Evolutionary conservation across 495 filamentous ascomycete species (phyloP).

Genomic region (Aspergillus cristatus): DNA sequence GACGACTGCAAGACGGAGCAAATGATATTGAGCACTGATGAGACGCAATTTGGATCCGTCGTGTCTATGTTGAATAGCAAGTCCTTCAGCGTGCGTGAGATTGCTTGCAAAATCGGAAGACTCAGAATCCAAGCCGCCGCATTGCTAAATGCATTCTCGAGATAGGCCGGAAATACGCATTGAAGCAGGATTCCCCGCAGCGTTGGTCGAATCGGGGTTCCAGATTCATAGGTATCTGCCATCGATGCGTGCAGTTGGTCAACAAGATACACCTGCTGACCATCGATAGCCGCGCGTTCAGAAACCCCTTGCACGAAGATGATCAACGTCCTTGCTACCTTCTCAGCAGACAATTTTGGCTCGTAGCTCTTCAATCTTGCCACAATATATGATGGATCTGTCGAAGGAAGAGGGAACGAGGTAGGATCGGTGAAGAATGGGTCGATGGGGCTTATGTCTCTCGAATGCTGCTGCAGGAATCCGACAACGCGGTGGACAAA

Average conservation of each 20-base stretch:
- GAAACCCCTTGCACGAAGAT: conserved; percentile 56
- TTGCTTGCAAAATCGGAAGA: conserved; percentile 45
- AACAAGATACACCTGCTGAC: conserved; percentile 50
- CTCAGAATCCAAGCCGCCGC: conserved; percentile 50
- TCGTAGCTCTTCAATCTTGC: conserved; percentile 57
- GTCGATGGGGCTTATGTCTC: conserved; percentile 53
- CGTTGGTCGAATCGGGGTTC: conserved; percentile 32
- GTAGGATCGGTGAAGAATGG: conserved; percentile 59
- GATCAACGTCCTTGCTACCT: conserved; percentile 47
- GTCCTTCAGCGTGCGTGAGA: conserved; percentile 31
- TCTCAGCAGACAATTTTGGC: conserved; percentile 42
- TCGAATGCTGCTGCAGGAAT: conserved; percentile 56
- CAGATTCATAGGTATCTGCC: conserved; percentile 38
- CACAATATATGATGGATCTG: conserved; percentile 60
- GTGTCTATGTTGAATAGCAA: conserved; percentile 43
- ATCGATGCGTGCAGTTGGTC: conserved; percentile 50
- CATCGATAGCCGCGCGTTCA: conserved; percentile 52
- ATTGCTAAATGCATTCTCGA: conserved; percentile 41
- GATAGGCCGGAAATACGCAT: conserved; percentile 56
- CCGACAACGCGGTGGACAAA: conserved; percentile 59
- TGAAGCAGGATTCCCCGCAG: conserved; percentile 50
- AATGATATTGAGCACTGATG: conserved; percentile 35
- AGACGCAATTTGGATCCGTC: conserved; percentile 31
- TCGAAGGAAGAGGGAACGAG: conserved; percentile 55
- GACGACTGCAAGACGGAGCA: conserved; percentile 34